phyloP scores from a whole-genome alignment of 768 basidiomycete genomes.

The Termitomyces sp. region DNA sequence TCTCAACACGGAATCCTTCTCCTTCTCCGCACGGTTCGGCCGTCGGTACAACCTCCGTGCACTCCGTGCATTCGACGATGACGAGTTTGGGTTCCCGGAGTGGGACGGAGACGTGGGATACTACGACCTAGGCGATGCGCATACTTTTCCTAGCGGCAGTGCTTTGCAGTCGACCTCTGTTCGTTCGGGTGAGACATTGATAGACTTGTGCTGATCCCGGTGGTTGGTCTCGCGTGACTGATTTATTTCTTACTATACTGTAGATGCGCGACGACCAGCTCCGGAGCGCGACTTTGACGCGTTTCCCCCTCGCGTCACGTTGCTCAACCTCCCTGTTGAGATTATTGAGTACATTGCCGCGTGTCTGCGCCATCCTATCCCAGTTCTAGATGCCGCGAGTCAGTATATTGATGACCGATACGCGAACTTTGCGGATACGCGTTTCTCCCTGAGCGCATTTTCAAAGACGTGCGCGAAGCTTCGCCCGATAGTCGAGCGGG shows the following conservation, averaged over 20 bases:
- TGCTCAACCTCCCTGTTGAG: constrained; percentile 23
- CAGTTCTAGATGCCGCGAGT: constrained; percentile 16
- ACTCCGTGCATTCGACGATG: neutral
- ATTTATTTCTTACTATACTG: neutral
- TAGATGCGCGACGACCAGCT: neutral
- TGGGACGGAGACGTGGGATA: neutral
- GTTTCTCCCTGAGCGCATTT: constrained; percentile 19
- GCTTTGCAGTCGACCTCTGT: neutral
- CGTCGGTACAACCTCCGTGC: constrained; percentile 6
- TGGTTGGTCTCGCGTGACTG: neutral
- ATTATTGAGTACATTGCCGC: constrained; percentile 22
- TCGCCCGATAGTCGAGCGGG: constrained; percentile 17
- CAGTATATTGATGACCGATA: constrained; percentile 22
- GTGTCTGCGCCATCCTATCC: constrained; percentile 14
- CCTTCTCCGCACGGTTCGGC: neutral
- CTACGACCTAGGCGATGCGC: neutral
- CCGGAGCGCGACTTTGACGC: constrained; percentile 3
- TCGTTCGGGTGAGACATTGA: neutral
- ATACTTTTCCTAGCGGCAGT: neutral
- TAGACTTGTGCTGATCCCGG: neutral
- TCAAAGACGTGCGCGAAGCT: constrained; percentile 16
- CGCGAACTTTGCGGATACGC: constrained; percentile 19
- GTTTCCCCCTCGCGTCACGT: constrained; percentile 12
- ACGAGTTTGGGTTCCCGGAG: constrained; percentile 1
- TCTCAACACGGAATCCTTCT: neutral